Evolutionary conservation across 768 basidiomycete species (phyloP).

Genomic region (Phanerodontia chrysosporium): DNA sequence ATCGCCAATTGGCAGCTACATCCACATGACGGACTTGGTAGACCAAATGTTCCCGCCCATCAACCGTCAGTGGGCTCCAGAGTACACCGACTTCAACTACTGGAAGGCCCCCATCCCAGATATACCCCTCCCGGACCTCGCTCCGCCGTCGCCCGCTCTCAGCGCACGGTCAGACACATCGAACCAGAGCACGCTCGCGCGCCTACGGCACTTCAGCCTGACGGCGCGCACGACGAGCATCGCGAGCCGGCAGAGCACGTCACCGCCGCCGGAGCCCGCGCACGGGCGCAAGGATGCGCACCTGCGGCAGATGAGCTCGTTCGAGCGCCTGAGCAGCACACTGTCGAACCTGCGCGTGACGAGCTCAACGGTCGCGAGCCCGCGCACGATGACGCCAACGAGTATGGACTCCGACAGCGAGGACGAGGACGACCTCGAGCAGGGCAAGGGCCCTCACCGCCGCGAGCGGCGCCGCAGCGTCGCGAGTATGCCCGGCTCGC

Average conservation of each 20-base stretch:
- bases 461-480: constrained; percentile 56
- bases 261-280: constrained; percentile 21
- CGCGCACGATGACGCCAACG: constrained; percentile 49
- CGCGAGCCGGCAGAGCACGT: constrained; percentile 28
- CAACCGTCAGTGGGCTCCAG: constrained; percentile 79
- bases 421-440: constrained; percentile 35
- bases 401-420: constrained; percentile 48
- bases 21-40: constrained; percentile 98
- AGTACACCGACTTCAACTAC: constrained; percentile 96
- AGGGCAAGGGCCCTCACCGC: constrained; percentile 26
- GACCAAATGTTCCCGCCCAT: constrained; percentile 99
- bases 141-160: constrained; percentile 88
- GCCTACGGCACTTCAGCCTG: constrained; percentile 77
- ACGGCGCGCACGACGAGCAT: constrained; percentile 41
- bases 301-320: constrained; percentile 70
- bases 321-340: constrained; percentile 64
- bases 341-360: constrained; percentile 46
- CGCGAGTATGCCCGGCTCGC: constrained; percentile 83
- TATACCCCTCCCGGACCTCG: constrained; percentile 71
- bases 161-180: constrained; percentile 91
- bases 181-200: constrained; percentile 64
- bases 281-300: constrained; percentile 30
- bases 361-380: constrained; percentile 40
- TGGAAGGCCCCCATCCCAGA: constrained; percentile 85
- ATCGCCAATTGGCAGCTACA: too few species aligned